A percentile compares a stretch with the other conserved stretches of the same genome.
These are phyloP conservation scores for Cladophialophora yegresii DNA, from an alignment of 2,329 filamentous ascomycete species.

Conservation along the genomic window DNA sequence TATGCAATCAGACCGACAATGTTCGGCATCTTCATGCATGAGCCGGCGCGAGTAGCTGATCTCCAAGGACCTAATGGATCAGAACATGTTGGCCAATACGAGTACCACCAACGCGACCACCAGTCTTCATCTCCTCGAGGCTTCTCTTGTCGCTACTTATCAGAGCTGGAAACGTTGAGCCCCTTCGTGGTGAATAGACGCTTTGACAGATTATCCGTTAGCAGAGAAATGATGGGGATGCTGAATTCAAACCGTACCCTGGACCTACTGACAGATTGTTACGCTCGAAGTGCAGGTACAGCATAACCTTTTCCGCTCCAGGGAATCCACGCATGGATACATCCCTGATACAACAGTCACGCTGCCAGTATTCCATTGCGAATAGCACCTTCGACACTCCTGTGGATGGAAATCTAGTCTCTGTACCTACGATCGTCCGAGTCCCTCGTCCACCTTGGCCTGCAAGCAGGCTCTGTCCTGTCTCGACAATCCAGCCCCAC, in stretches of 20 bases:
- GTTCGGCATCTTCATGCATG: neutral
- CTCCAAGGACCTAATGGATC: neutral
- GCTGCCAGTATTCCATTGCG: neutral
- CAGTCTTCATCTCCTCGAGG: neutral
- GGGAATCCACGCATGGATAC: neutral
- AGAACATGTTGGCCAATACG: neutral
- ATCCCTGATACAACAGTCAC: neutral
- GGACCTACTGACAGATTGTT: neutral
- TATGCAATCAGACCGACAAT: neutral
- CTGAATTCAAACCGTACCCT: neutral
- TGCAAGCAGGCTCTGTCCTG: neutral
- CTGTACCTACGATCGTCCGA: neutral
- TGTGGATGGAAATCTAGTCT: neutral
- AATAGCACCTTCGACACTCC: neutral
- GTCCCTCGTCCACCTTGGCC: neutral
- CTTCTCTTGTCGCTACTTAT: neutral
- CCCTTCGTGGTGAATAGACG: neutral
- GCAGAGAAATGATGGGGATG: neutral
- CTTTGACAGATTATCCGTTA: neutral
- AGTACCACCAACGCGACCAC: neutral
- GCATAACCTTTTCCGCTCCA: neutral
- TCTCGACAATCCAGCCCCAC: neutral
- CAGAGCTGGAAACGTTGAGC: neutral
- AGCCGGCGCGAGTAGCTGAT: neutral
- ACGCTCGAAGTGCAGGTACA: neutral